phyloP scores from a whole-genome alignment of 1,139 yeast genomes.

The Lodderomyces parapsilosis region DNA sequence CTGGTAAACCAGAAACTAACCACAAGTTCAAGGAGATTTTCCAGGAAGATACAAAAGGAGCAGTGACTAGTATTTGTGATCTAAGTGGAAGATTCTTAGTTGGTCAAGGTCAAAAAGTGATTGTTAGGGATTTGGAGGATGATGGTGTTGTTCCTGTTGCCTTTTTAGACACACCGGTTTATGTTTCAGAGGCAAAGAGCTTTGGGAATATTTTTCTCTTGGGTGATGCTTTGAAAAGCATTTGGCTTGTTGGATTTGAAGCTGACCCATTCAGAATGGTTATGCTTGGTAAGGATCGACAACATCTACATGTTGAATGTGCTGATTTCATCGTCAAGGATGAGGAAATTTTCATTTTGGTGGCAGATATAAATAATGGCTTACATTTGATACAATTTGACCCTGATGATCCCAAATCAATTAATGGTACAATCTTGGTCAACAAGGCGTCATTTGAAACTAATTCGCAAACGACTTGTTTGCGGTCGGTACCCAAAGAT shows the following conservation, averaged over 20 bases:
- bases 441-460: slow-evolving; percentile 70
- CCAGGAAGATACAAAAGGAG: slow-evolving; percentile 79
- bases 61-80: slow-evolving; percentile 76
- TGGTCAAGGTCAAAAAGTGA: slow-evolving; percentile 84
- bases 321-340: slow-evolving; percentile 75
- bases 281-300: slow-evolving; percentile 71
- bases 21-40: slow-evolving; percentile 76
- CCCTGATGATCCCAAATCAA: slow-evolving; percentile 85
- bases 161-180: slow-evolving; percentile 80
- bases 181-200: slow-evolving; percentile 75
- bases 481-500: slow-evolving; percentile 54
- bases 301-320: slow-evolving; percentile 57
- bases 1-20: slow-evolving; percentile 81
- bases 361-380: slow-evolving; percentile 70
- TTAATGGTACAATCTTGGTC: slow-evolving; percentile 75
- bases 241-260: slow-evolving; percentile 86
- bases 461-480: slow-evolving; percentile 60
- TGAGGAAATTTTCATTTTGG: slow-evolving; percentile 63
- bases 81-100: slow-evolving; percentile 82
- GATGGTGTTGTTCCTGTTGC: slow-evolving; percentile 92
- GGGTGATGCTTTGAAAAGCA: slow-evolving; percentile 80
- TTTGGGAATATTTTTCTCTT: slow-evolving; percentile 75
- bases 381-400: slow-evolving; percentile 82
- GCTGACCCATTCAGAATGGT: slow-evolving; percentile 93
- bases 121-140: slow-evolving; percentile 80